A percentile compares a stretch with the other conserved stretches of the same genome.
Conservation (phyloP, 176 grass and related monocot species). For the Phragmites australis region DNA sequence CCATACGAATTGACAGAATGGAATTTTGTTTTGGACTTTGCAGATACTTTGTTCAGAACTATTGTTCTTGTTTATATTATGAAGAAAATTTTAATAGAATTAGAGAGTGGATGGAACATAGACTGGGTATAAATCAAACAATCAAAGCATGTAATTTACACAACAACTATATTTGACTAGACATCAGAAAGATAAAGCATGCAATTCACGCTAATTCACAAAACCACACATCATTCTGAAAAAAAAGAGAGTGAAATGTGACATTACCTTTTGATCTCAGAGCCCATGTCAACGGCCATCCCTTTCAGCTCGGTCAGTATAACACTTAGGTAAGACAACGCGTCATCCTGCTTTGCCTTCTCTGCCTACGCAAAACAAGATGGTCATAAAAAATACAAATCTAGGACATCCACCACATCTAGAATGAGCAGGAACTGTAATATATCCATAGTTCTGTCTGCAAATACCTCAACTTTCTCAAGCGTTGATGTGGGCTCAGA, state of each 20-base stretch:
- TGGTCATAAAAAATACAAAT: conserved; percentile 11
- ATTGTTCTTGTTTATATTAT: background rate
- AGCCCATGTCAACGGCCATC: conserved; percentile 89
- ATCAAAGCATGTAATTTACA: background rate
- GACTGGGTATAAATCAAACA: background rate
- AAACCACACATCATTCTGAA: background rate
- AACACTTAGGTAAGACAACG: conserved; percentile 69
- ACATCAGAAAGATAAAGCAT: background rate
- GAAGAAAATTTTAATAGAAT: background rate
- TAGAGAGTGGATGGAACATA: conserved; percentile 2
- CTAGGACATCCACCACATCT: background rate
- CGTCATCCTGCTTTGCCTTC: conserved; percentile 89
- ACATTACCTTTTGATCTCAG: conserved; percentile 74
- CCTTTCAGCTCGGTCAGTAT: conserved; percentile 76
- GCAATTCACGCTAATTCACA: background rate
- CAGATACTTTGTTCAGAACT: background rate
- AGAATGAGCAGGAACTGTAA: background rate
- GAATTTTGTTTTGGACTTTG: background rate
- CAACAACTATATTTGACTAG: background rate
- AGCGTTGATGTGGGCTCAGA: conserved; percentile 57
- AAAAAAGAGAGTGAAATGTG: background rate
- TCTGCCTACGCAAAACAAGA: conserved; percentile 55
- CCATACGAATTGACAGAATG: background rate
- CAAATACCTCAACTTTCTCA: conserved; percentile 77
- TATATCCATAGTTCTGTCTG: background rate